Base-by-base conservation (phyloP, 306 rosid genomes). In the Adenanthera pavonina region DNA sequence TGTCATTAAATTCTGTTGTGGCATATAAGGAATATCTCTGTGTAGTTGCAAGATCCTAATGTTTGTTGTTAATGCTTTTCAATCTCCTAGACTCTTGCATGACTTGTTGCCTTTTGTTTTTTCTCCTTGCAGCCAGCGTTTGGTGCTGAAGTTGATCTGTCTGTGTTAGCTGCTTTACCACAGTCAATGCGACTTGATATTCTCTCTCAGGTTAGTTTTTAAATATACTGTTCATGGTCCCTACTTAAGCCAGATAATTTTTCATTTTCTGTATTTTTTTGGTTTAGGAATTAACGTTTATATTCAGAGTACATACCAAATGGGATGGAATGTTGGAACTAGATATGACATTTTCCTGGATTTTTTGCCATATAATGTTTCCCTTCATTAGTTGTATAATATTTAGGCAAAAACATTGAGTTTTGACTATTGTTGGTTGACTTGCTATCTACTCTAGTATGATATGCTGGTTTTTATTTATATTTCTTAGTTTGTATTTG, bases 141-240 rank as follows among this genome's bases (percentile, higher is more conserved):
- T 80, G 82, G 82, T 56, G 92, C 83, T 17, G 91, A 88, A 81
- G 88, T 92, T 85, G 97, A 95, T 86, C 86, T 90, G 43, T 81
- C 94, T 77, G 91, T 91, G 38, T 89, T 95, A 78, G 98, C 95
- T 85, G 90, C 97, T 69, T 86, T 95, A 89, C 97, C 98, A 54
- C 92, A 91, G 69, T 95, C 97, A 35, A 86, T 95, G 90, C 98
- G 92, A 87, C 92, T 82, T 67, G 91, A 91, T 80, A 91, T 92
- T 85, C 97, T 95, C 82, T 91, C 87, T 13, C 97, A 92, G 93
- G 98, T 91, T 62, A 85, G 89, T 70, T 64, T 69, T 49, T 36
- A 30, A 35, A 16, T 62, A 52, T 62, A 43, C n/a, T 15, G 66
- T 30, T 36, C 41, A 56, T 78, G 47, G 66, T 17, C 43, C 72